Percentiles rank a stretch among this genome's conserved stretches.
phyloP scores from a whole-genome alignment of 2,329 filamentous ascomycete genomes.

The Clonostachys sp. region DNA sequence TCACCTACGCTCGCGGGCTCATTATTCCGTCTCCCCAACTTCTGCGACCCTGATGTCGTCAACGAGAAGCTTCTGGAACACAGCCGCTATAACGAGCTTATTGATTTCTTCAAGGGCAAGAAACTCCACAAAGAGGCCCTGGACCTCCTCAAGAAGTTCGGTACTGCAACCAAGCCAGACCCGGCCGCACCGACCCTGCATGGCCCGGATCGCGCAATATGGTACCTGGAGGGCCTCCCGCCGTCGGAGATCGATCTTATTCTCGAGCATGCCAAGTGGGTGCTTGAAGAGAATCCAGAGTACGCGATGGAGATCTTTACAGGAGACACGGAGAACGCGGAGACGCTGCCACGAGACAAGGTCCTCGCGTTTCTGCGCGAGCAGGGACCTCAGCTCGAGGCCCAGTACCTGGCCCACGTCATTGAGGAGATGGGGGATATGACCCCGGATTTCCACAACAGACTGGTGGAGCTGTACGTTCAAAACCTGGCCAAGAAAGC shows the following conservation, averaged over 20 bases:
- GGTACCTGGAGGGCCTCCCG: constrained; percentile 84
- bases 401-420: constrained; percentile 84
- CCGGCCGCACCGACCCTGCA: constrained; percentile 55
- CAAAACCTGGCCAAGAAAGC: constrained; percentile 48
- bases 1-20: constrained; percentile 80
- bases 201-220: constrained; percentile 79
- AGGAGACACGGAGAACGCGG: constrained; percentile 90
- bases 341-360: constrained; percentile 73
- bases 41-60: constrained; percentile 93
- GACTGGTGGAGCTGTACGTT: constrained; percentile 65
- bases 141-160: constrained; percentile 77
- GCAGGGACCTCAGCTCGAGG: constrained; percentile 68
- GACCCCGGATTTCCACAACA: constrained; percentile 83
- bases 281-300: constrained; percentile 65
- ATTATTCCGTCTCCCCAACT: constrained; percentile 93
- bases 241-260: constrained; percentile 87
- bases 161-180: constrained; percentile 49
- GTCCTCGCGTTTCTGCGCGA: constrained; percentile 71
- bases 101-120: constrained; percentile 98
- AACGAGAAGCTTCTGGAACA: constrained; percentile 88
- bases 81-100: constrained; percentile 84
- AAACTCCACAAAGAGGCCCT: constrained; percentile 85
- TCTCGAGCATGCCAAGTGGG: constrained; percentile 88
- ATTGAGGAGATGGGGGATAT: constrained; percentile 81
- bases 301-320: constrained; percentile 90